A percentile compares a stretch with the other conserved stretches of the same genome.
Evolutionary conservation across 2,329 filamentous ascomycete genomes (phyloP).

Genomic region (Penicillium sp.): DNA sequence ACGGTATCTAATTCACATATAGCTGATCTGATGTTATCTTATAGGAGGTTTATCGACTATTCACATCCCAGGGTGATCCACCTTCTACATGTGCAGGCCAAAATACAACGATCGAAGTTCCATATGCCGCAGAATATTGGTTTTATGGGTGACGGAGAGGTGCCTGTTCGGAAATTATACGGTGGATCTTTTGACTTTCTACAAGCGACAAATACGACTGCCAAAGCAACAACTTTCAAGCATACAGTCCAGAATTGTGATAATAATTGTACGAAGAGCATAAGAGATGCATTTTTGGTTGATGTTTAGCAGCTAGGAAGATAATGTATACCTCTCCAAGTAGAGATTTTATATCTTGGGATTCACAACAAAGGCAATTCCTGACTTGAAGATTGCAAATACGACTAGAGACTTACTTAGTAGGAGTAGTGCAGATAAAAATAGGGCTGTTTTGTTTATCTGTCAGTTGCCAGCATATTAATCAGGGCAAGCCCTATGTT

Average conservation of each 20-base stretch:
- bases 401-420: neutral
- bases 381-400: neutral
- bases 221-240: neutral
- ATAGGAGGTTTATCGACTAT: conserved; percentile 45
- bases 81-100: conserved; percentile 37
- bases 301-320: no score
- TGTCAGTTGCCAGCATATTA: neutral
- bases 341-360: neutral
- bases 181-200: neutral
- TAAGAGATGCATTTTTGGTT: no score
- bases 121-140: conserved; percentile 47
- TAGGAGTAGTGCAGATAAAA: neutral
- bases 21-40: conserved; percentile 5
- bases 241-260: no score
- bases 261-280: no score
- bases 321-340: no score
- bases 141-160: conserved; percentile 37
- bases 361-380: neutral
- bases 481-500: conserved; percentile 7
- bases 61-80: conserved; percentile 38
- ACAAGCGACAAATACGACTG: neutral
- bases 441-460: neutral
- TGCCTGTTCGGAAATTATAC: neutral
- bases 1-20: neutral
- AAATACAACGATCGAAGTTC: conserved; percentile 31